Evolutionary conservation across 139 green algal genomes (phyloP), one percentile per base, ranked within the genome.

Genomic region (Haematococcus sp.): DNA sequence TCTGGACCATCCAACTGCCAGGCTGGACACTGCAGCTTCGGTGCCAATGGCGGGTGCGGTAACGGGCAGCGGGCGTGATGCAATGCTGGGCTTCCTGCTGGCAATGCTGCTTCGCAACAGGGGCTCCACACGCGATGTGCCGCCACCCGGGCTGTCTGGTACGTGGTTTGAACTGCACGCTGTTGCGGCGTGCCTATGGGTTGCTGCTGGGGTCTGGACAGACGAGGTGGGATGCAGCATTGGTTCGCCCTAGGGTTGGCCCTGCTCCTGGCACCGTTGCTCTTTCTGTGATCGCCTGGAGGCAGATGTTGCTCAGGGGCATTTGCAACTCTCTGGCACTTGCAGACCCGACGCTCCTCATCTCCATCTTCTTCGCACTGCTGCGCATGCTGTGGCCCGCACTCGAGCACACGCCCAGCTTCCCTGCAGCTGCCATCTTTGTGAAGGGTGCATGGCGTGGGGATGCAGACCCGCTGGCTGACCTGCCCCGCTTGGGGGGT

Each of bases 91-190:
- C 33, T 93, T 94, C 73, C 54, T 96, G 61, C 44, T 60, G 34
- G 71, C 74, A 46, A 64, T 96, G 44, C 63, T 91, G n/a, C 71
- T 73, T 58, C 94, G 90, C 79, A 96, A 96, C 83, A 34, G 60
- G 3, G 86, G 76, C 5, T 84, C 84, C 19, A 80, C 74, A 46
- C 74, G 92, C 22, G 89, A 95, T 55, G 44, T 93, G 1, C 84
- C 83, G 51, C 92, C 92, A 4, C 81, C 92, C 1, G 92, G 92
- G 0, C 78, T 97, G 54, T 91, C 87, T 4, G 61, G 61, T 79
- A 27, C 30, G 11, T 49, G 40, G 40, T 49, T 7, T 49, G 40
- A 19, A 11, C 7, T 49, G 40, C 40, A 7, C 40, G 40, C 7
- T 49, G 40, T 49, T 49, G 40, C 11, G 40, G 7, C 7, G 40